Evolutionary conservation across 1,284 basidiomycete species (phyloP).

Genomic region (Somion occarium): DNA sequence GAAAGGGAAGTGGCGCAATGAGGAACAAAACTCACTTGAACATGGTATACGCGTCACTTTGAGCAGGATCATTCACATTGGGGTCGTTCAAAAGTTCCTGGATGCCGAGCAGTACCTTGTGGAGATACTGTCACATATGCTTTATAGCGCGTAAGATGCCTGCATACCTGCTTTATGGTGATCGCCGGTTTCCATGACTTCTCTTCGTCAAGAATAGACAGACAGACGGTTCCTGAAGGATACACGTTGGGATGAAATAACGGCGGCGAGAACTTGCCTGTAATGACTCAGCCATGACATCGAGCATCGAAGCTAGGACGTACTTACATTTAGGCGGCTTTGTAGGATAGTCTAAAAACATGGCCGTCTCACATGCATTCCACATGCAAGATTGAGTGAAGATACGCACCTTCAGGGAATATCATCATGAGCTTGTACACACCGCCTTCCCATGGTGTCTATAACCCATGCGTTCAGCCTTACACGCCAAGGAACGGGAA

Average conservation of each 20-base stretch:
- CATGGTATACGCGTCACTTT: constrained; percentile 96
- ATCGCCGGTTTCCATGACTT: constrained; percentile 99
- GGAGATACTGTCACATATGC: not conserved
- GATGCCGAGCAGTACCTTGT: constrained; percentile 89
- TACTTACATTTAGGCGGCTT: constrained; percentile 90
- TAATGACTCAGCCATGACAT: constrained; percentile 10
- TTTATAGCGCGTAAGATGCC: not conserved
- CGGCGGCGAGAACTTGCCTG: constrained; percentile 96
- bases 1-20: constrained; percentile 1
- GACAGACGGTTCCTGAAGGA: constrained; percentile 96
- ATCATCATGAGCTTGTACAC: constrained; percentile 91
- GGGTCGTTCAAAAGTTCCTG: constrained; percentile 94
- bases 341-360: constrained; percentile 78
- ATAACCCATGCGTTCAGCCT: constrained; percentile 21
- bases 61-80: constrained; percentile 93
- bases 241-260: constrained; percentile 99
- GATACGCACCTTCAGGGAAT: constrained; percentile 83
- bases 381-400: constrained; percentile 11
- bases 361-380: constrained; percentile 12
- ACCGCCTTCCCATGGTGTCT: constrained; percentile 98
- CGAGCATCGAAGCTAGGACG: constrained; percentile 8
- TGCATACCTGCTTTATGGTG: constrained; percentile 91
- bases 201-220: constrained; percentile 98
- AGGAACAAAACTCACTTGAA: constrained; percentile 70
- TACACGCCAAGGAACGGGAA: constrained; percentile 17